Conservation (phyloP, 1,284 basidiomycete species). For the Lignosus rhinocerotis region DNA sequence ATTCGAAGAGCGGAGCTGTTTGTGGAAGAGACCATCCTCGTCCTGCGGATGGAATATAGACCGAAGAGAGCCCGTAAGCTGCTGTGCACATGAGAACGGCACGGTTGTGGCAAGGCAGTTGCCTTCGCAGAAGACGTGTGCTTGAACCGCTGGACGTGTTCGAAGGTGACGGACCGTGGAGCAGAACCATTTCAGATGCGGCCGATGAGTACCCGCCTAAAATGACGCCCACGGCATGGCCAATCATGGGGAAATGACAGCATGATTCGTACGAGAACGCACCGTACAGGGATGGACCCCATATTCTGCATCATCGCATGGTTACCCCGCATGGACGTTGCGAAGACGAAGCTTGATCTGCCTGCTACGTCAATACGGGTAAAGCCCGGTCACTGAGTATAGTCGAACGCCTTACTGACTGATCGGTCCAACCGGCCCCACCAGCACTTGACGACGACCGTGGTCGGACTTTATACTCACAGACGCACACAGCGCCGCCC, state of each 20-base stretch:
- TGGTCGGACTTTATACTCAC: too few species aligned
- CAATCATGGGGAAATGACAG: neutral
- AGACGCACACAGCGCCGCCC: too few species aligned
- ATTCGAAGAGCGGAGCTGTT: neutral
- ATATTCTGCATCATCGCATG: constrained; percentile 7
- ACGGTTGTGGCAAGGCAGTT: neutral
- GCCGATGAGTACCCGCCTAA: constrained; percentile 16
- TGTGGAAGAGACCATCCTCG: neutral
- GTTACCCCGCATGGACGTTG: constrained; percentile 5
- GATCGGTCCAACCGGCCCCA: too few species aligned
- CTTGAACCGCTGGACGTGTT: neutral
- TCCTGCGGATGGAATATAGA: neutral
- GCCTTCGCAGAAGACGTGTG: neutral
- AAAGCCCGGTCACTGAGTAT: constrained; percentile 10
- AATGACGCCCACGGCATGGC: neutral
- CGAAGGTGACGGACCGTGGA: constrained; percentile 10
- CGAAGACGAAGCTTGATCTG: neutral
- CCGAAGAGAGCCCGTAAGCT: constrained; percentile 17
- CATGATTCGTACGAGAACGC: neutral
- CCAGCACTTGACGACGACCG: too few species aligned
- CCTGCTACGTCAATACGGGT: constrained; percentile 4
- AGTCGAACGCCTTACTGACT: too few species aligned
- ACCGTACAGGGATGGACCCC: constrained; percentile 4
- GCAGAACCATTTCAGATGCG: neutral
- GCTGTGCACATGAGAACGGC: constrained; percentile 12